Conservation (phyloP, 2,329 filamentous ascomycete species). For the Bipolaris oryzae region DNA sequence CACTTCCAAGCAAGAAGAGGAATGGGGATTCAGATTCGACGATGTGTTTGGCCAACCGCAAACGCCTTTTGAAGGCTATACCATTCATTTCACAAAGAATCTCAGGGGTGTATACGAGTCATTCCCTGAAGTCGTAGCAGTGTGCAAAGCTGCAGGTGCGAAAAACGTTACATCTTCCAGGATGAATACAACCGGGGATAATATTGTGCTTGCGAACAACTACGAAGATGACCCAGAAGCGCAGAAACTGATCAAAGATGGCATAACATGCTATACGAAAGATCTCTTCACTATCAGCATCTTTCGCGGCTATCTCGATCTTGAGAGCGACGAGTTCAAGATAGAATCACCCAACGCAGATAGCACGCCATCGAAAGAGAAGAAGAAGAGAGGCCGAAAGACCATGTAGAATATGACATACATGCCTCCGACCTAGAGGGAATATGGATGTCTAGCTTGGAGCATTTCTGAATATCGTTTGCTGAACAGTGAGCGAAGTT, state of each 20-base stretch:
- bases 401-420: constrained; percentile 8
- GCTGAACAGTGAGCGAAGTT: constrained; percentile 16
- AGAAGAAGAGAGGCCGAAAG: constrained; percentile 26
- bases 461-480: neutral
- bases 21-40: constrained; percentile 48
- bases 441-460: neutral
- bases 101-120: constrained; percentile 40
- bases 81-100: constrained; percentile 56
- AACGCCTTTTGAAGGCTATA: constrained; percentile 55
- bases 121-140: constrained; percentile 49
- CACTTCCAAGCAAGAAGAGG: constrained; percentile 43
- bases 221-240: constrained; percentile 47
- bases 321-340: constrained; percentile 49
- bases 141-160: constrained; percentile 50
- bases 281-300: constrained; percentile 53
- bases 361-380: constrained; percentile 8
- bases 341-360: constrained; percentile 17
- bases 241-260: constrained; percentile 39
- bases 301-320: constrained; percentile 50
- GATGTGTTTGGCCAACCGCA: constrained; percentile 43
- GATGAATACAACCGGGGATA: constrained; percentile 27
- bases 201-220: constrained; percentile 48
- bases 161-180: constrained; percentile 33
- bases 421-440: too few species aligned
- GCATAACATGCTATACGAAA: constrained; percentile 49